phyloP scores from a whole-genome alignment of 352 stramenopile species.

The Paralagenidium karlingii region DNA sequence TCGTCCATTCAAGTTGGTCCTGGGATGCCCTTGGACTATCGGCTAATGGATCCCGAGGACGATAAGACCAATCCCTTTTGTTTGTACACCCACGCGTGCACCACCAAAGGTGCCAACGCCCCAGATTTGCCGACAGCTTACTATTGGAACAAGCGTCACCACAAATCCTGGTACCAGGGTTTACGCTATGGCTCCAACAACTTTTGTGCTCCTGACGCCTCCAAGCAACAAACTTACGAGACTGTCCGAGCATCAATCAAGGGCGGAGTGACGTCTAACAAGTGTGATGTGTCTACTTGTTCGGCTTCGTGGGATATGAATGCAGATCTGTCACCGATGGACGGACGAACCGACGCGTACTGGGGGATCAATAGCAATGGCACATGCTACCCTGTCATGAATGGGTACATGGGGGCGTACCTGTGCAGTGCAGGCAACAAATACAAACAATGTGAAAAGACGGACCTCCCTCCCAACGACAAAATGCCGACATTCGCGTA shows the following conservation, averaged over 20 bases:
- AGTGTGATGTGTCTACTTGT: slow-evolving; percentile 17
- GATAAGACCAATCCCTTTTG: not conserved
- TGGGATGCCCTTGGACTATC: slow-evolving; percentile 28
- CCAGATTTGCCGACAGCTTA: slow-evolving; percentile 2
- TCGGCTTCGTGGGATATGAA: slow-evolving; percentile 27
- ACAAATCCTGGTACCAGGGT: slow-evolving; percentile 9
- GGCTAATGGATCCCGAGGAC: not conserved
- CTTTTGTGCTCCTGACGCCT: not conserved
- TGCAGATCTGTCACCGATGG: slow-evolving; percentile 13
- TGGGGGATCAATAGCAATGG: slow-evolving; percentile 38
- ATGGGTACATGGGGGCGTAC: slow-evolving; percentile 30
- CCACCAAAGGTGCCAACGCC: slow-evolving; percentile 5
- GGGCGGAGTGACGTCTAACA: slow-evolving; percentile 10
- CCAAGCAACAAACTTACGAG: not conserved
- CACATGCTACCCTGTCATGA: slow-evolving; percentile 27
- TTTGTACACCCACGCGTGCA: slow-evolving; percentile 3
- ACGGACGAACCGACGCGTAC: slow-evolving; percentile 3
- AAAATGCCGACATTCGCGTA: slow-evolving; percentile 37
- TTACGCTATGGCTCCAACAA: slow-evolving; percentile 5
- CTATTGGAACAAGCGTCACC: slow-evolving; percentile 7
- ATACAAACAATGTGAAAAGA: slow-evolving; percentile 14
- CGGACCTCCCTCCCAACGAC: slow-evolving; percentile 20
- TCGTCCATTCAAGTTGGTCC: slow-evolving; percentile 52
- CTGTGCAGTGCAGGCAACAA: slow-evolving; percentile 26
- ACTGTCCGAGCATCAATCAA: slow-evolving; percentile 5